phyloP scores from a whole-genome alignment of 768 basidiomycete genomes.

The Heimioporus sp. region DNA sequence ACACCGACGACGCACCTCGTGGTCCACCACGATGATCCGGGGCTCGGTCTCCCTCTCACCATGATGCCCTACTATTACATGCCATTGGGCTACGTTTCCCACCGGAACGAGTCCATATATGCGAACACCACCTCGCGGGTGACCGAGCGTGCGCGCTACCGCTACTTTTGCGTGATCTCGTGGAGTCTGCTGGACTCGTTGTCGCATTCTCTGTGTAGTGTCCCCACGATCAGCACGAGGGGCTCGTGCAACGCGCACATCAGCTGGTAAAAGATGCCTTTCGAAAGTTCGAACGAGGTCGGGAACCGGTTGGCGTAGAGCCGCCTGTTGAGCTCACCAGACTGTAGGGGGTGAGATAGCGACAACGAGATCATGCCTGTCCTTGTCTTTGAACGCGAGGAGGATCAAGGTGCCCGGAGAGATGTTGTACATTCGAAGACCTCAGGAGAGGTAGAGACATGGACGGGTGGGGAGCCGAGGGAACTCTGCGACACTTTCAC shows the following conservation, averaged over 20 bases:
- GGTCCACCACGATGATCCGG: conserved; percentile 70
- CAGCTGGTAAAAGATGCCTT: conserved; percentile 68
- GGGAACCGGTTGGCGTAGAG: too few species aligned
- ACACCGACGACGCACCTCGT: too few species aligned
- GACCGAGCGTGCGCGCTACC: conserved; percentile 18
- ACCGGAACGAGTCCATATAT: conserved; percentile 85
- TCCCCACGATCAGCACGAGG: conserved; percentile 78
- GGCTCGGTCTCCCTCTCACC: conserved; percentile 23
- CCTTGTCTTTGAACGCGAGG: conserved; percentile 60
- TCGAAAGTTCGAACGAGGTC: too few species aligned
- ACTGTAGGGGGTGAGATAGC: too few species aligned
- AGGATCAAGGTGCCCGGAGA: conserved; percentile 49
- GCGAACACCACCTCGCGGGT: conserved; percentile 71
- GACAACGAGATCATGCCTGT: too few species aligned
- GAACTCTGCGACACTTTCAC: conserved; percentile 50
- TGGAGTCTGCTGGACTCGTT: conserved; percentile 46
- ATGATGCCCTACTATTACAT: conserved; percentile 86
- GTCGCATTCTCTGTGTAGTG: conserved; percentile 34
- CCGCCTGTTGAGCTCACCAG: too few species aligned
- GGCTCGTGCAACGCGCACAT: conserved; percentile 69
- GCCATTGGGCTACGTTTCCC: conserved; percentile 87
- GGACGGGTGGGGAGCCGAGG: conserved; percentile 50
- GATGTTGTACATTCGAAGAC: conserved; percentile 36
- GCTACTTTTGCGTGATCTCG: conserved; percentile 62
- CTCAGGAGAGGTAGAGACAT: conserved; percentile 32